Base-by-base conservation (phyloP, 2,329 filamentous ascomycete species). In the Cercospora zeina region DNA sequence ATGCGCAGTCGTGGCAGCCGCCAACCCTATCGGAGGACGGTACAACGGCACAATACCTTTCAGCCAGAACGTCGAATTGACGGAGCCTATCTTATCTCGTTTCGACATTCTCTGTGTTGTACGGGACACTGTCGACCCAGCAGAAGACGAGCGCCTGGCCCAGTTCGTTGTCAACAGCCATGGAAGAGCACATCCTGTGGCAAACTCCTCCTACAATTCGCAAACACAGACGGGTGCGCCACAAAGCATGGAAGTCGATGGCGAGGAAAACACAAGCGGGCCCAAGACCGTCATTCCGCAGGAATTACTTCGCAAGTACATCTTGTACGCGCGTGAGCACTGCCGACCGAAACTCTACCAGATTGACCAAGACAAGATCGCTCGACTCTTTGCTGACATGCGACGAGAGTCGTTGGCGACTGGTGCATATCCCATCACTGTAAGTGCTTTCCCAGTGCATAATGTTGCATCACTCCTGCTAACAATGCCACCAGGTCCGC, bases 51-150 rank as follows among this genome's bases (percentile, higher is more conserved):
- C 93, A 0, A 90, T 96, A 37, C 93, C 95, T 2, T 97, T 99
- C 78, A 93, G 91, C 0, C 87, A 96, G 74, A 99, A 99, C 67
- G 95, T 99, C 39, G 91, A 99, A 74, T 83, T 99, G 59, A 99
- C 95, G 0, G 95, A 99, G 77, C 95, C 95, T 54, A 99, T 99
- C 71, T 77, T 99, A 74, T 97, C 93, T 11, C 93, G 95, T 85
- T 99, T 99, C 75, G 95, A 99, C 69, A 96, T 99, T 68, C 84
- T 99, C 7, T 96, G 91, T 73, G 95, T 99, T 6, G 93, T 99
- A 14, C 88, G 95, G 54, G 95, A 99, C 74, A 96, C 92, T 0
- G 95, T 97, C 5, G 93, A 97, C 70, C 93, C 95, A 0, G 83
- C 80, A 13, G 93, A 97, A 76, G 95, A 99, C 69, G 95, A 97